Conservation (phyloP, 1,139 yeast genomes). For the Geotrichum candidum region DNA sequence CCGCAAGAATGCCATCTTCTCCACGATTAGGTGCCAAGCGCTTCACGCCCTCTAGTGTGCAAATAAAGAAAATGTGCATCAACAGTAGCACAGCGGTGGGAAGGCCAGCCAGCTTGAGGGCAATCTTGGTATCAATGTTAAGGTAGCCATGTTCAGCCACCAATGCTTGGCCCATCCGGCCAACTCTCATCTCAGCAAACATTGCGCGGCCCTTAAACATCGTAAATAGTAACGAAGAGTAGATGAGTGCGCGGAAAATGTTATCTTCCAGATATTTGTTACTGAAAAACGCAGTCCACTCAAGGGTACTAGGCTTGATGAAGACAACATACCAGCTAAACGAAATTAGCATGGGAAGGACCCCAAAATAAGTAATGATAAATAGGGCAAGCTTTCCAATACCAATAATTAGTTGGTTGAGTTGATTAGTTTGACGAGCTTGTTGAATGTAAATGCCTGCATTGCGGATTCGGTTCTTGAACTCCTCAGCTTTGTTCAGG, state of each 20-base stretch:
- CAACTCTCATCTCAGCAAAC: conserved; percentile 3
- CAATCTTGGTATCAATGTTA: conserved; percentile 5
- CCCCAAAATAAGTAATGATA: neutral
- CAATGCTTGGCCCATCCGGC: neutral
- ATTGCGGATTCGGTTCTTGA: neutral
- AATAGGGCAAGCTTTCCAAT: conserved; percentile 3
- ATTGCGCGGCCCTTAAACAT: conserved; percentile 5
- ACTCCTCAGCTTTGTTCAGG: neutral
- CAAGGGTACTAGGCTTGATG: neutral
- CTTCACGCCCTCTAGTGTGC: neutral
- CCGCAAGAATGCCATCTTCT: neutral
- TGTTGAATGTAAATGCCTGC: neutral
- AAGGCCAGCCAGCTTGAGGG: neutral
- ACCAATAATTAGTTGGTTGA: neutral
- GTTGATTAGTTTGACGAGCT: neutral
- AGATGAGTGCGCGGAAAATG: neutral
- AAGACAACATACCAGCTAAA: conserved; percentile 1
- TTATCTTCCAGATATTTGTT: neutral
- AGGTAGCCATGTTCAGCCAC: conserved; percentile 6
- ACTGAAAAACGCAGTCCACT: neutral
- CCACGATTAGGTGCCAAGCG: neutral
- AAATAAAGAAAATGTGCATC: neutral
- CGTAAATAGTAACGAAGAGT: neutral
- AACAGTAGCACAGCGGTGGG: neutral
- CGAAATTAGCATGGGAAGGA: conserved; percentile 5